phyloP scores from a whole-genome alignment of 106 monocot genomes.

The Iris macrosiphon region DNA sequence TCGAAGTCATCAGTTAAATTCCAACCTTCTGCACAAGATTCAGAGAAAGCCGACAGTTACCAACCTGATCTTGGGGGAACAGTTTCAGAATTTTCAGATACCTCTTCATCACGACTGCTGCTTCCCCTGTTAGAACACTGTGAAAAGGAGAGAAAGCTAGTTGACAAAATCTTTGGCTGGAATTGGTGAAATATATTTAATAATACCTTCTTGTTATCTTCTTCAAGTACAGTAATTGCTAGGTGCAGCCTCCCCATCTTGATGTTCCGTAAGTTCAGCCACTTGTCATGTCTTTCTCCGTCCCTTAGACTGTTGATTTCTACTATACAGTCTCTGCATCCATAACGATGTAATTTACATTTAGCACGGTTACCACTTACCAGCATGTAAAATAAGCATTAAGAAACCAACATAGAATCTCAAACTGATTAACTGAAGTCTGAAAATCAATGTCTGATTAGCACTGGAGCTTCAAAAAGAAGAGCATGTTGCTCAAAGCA shows the following conservation, averaged over 20 bases:
- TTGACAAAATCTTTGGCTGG: too few relatives aligned
- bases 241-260: constrained; percentile 82
- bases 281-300: constrained; percentile 78
- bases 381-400: background rate
- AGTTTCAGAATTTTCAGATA: background rate
- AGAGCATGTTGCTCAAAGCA: too few relatives aligned
- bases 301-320: constrained; percentile 51
- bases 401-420: background rate
- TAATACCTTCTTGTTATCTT: constrained; percentile 34
- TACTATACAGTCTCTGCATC: constrained; percentile 47
- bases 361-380: too few relatives aligned
- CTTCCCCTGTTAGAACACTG: too few relatives aligned
- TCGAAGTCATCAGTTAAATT: constrained; percentile 16
- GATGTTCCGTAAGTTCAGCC: constrained; percentile 55
- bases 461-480: too few relatives aligned
- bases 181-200: background rate
- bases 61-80: background rate
- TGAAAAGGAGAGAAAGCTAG: too few relatives aligned
- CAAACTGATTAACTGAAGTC: background rate
- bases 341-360: background rate
- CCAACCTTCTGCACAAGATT: background rate
- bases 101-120: background rate
- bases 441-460: background rate
- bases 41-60: too few relatives aligned
- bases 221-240: constrained; percentile 71